These are phyloP conservation scores for Neonectria ditissima DNA, from an alignment of 2,329 filamentous ascomycete genomes.

Conservation along the genomic window DNA sequence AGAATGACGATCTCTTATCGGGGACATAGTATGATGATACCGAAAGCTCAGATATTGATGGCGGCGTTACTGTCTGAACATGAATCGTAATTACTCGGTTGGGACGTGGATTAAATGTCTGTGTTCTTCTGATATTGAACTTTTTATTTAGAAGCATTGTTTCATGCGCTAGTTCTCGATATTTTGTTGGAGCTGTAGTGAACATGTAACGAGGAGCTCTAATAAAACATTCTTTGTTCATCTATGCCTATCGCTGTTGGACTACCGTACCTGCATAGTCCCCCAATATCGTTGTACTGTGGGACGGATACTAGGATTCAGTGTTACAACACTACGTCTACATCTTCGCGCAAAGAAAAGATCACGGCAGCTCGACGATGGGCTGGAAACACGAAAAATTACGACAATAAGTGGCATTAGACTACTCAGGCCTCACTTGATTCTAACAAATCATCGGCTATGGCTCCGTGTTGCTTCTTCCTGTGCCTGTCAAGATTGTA, in stretches of 20 bases:
- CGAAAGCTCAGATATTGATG: neutral
- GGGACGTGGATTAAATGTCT: neutral
- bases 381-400: neutral
- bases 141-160: neutral
- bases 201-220: neutral
- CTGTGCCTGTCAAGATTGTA: conserved; percentile 11
- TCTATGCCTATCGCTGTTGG: no score
- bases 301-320: neutral
- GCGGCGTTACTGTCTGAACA: neutral
- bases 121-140: neutral
- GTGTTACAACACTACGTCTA: neutral
- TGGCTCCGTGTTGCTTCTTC: neutral
- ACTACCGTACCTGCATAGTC: neutral
- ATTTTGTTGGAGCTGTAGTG: neutral
- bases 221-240: no score
- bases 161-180: neutral
- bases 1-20: neutral
- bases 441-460: no score
- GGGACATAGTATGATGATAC: neutral
- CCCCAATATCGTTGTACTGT: neutral
- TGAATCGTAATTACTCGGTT: neutral
- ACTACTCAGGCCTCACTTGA: neutral
- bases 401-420: neutral
- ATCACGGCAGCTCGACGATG: neutral
- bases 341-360: neutral